Conservation (phyloP, 306 rosid genomes). For the Macrotyloma uniflorum region DNA sequence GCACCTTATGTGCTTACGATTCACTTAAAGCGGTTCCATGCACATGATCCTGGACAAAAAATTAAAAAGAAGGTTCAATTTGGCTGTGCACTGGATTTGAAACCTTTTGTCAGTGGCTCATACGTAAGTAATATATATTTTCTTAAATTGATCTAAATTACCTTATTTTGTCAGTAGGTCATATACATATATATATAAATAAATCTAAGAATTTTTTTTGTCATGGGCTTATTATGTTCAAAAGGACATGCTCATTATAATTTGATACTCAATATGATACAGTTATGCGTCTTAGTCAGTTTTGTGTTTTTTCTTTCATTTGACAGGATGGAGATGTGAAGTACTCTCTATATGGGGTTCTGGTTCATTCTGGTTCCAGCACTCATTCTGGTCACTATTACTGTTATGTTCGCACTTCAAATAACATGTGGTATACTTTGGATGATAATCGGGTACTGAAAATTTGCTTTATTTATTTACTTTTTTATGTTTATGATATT, state of each 20-base stretch:
- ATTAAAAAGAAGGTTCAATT: constrained; percentile 83
- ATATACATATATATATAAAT: too few relatives aligned
- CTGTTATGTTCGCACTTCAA: constrained; percentile 93
- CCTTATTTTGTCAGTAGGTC: too few relatives aligned
- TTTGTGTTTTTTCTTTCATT: constrained; percentile 33
- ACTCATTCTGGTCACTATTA: constrained; percentile 92
- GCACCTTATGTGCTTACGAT: constrained; percentile 88
- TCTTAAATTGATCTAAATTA: neutral
- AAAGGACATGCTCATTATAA: neutral
- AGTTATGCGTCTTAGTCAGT: neutral
- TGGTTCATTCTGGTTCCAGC: constrained; percentile 87
- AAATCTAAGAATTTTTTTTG: too few relatives aligned
- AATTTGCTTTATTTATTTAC: neutral
- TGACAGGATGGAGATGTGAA: constrained; percentile 76
- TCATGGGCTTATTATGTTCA: neutral
- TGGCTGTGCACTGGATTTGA: constrained; percentile 69
- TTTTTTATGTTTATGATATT: neutral
- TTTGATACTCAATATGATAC: too few relatives aligned
- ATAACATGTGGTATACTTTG: constrained; percentile 90
- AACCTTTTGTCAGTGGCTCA: constrained; percentile 88
- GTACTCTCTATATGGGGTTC: constrained; percentile 94
- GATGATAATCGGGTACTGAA: constrained; percentile 81
- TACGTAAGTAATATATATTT: constrained; percentile 50
- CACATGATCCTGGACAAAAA: constrained; percentile 75
- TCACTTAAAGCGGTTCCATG: constrained; percentile 87